phyloP scores from a whole-genome alignment of 179 eudicot genomes.

The Vitellaria paradoxa region DNA sequence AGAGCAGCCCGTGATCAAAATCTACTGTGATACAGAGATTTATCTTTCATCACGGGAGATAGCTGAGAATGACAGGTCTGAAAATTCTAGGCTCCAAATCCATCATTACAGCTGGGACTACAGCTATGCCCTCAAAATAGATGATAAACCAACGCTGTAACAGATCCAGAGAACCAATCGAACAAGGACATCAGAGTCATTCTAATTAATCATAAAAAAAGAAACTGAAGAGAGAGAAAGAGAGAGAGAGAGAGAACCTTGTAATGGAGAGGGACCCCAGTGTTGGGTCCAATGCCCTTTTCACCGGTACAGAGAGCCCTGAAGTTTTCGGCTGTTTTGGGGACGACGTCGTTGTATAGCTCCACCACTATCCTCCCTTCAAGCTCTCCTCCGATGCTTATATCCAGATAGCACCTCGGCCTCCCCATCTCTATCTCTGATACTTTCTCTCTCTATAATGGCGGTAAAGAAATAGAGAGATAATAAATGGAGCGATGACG shows the following conservation, averaged over 20 bases:
- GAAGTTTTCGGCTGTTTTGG: conserved; percentile 71
- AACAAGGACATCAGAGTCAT: not conserved
- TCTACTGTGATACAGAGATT: not conserved
- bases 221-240: not conserved
- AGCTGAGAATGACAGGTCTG: not conserved
- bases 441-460: conserved; percentile 3
- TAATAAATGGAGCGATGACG: not conserved
- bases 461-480: not conserved
- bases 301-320: conserved; percentile 83
- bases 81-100: not conserved
- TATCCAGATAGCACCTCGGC: conserved; percentile 50
- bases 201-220: not conserved
- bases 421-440: conserved; percentile 13
- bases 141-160: not conserved
- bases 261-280: conserved; percentile 68
- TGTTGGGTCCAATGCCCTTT: conserved; percentile 55
- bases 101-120: not conserved
- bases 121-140: not conserved
- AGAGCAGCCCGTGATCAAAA: no score
- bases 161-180: not conserved
- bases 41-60: not conserved
- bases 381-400: conserved; percentile 58
- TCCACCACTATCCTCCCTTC: conserved; percentile 75
- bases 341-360: conserved; percentile 67
- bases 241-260: conserved; percentile 34